phyloP scores from a whole-genome alignment of 768 basidiomycete genomes.

The Suillus subluteus region DNA sequence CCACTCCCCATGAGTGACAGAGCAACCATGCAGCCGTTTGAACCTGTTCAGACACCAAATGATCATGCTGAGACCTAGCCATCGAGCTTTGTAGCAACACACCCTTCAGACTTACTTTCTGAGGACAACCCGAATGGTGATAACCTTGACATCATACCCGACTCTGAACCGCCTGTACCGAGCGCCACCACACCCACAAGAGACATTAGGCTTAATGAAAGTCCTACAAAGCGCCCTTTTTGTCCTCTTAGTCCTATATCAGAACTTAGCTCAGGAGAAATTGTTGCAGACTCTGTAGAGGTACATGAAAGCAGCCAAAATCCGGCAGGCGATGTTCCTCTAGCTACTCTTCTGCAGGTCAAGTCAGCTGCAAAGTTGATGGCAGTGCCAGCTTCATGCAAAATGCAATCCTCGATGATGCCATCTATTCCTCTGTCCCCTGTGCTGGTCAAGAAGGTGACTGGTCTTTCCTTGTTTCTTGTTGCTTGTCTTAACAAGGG shows the following conservation, averaged over 20 bases:
- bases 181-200: conserved; percentile 16
- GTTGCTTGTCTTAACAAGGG: conserved; percentile 1
- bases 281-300: conserved; percentile 32
- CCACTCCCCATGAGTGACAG: not conserved
- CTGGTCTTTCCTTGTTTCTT: not conserved
- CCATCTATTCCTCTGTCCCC: conserved; percentile 6
- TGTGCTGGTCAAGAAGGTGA: conserved; percentile 23
- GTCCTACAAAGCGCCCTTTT: conserved; percentile 22
- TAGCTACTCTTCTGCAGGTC: conserved; percentile 34
- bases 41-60: conserved; percentile 18
- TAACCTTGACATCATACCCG: conserved; percentile 60
- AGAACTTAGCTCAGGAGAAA: conserved; percentile 27
- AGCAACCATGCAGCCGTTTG: not conserved
- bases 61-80: conserved; percentile 20
- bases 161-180: conserved; percentile 57
- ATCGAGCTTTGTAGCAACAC: conserved; percentile 25
- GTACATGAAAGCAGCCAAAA: conserved; percentile 34
- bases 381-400: conserved; percentile 14
- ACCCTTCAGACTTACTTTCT: conserved; percentile 10
- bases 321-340: conserved; percentile 51
- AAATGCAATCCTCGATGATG: conserved; percentile 12
- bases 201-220: conserved; percentile 8
- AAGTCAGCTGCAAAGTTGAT: conserved; percentile 26
- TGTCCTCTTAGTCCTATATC: conserved; percentile 28
- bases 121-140: conserved; percentile 14